Evolutionary conservation across 169 alveolate genomes (phyloP).

Genomic region (Plasmodium vivax): DNA sequence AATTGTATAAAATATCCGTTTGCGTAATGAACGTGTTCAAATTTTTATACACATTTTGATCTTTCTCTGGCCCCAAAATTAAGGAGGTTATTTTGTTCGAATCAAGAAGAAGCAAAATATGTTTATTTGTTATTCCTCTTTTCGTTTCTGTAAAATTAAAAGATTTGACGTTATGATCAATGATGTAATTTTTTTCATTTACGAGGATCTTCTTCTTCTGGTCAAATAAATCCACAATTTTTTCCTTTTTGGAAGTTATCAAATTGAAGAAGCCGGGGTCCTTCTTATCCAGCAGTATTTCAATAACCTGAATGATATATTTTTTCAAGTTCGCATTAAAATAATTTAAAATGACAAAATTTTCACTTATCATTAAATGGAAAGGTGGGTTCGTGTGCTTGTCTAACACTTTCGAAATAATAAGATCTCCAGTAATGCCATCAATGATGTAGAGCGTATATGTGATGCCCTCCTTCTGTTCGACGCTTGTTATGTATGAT

Average conservation of each 20-base stretch:
- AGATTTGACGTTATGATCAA: conserved; percentile 62
- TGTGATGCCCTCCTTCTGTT: not conserved
- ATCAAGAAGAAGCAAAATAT: conserved; percentile 53
- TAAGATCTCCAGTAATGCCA: conserved; percentile 52
- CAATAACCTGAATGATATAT: conserved; percentile 39
- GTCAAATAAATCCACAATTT: conserved; percentile 66
- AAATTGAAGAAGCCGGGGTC: conserved; percentile 68
- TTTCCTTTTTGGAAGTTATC: conserved; percentile 61
- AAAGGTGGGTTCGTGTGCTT: conserved; percentile 48
- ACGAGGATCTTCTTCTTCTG: conserved; percentile 33
- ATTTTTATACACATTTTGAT: conserved; percentile 13
- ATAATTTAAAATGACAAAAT: conserved; percentile 29
- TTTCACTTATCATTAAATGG: conserved; percentile 65
- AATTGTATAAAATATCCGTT: conserved; percentile 66
- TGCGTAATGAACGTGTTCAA: conserved; percentile 60
- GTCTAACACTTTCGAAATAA: conserved; percentile 42
- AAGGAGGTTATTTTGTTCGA: conserved; percentile 50
- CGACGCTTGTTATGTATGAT: conserved; percentile 35
- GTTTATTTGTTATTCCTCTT: conserved; percentile 73
- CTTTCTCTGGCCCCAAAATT: conserved; percentile 20
- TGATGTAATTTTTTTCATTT: conserved; percentile 66
- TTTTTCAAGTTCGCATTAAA: conserved; percentile 42
- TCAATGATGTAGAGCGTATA: conserved; percentile 54
- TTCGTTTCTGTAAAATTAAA: conserved; percentile 74
- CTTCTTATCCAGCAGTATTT: conserved; percentile 47